Conservation (phyloP, 2,329 filamentous ascomycete genomes). For the Aspergillus uvarum region DNA sequence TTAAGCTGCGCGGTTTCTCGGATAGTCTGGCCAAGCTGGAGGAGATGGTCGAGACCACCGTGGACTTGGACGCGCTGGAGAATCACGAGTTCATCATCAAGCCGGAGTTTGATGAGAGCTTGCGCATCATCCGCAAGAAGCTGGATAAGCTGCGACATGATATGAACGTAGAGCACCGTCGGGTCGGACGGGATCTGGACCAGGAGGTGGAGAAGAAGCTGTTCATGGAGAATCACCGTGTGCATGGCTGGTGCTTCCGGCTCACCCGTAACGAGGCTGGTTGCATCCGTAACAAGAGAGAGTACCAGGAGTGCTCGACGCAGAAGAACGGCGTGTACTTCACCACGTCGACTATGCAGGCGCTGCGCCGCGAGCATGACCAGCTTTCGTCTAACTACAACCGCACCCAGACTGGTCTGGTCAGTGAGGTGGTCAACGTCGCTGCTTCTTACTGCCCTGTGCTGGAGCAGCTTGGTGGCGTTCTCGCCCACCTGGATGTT, state of each 20-base stretch:
- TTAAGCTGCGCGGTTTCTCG: constrained; percentile 73
- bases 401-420: constrained; percentile 85
- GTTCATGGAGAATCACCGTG: constrained; percentile 92
- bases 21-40: constrained; percentile 81
- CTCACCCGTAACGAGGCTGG: constrained; percentile 86
- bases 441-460: constrained; percentile 94
- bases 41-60: constrained; percentile 98
- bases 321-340: constrained; percentile 99
- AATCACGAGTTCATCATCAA: constrained; percentile 99
- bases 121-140: constrained; percentile 85
- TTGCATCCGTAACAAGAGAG: constrained; percentile 86
- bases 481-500: constrained; percentile 91
- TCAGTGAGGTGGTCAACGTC: constrained; percentile 88
- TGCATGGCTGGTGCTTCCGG: constrained; percentile 95
- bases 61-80: constrained; percentile 91
- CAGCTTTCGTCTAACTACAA: constrained; percentile 94
- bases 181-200: constrained; percentile 74
- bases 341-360: constrained; percentile 78
- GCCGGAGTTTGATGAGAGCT: constrained; percentile 88
- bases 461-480: constrained; percentile 80
- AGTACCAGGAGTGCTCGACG: constrained; percentile 92
- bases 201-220: constrained; percentile 98
- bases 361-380: constrained; percentile 84
- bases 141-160: constrained; percentile 79
- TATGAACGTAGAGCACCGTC: constrained; percentile 78